Evolutionary conservation across 73 alveolate species (phyloP).

Genomic region (Paramecium sonneborni): DNA sequence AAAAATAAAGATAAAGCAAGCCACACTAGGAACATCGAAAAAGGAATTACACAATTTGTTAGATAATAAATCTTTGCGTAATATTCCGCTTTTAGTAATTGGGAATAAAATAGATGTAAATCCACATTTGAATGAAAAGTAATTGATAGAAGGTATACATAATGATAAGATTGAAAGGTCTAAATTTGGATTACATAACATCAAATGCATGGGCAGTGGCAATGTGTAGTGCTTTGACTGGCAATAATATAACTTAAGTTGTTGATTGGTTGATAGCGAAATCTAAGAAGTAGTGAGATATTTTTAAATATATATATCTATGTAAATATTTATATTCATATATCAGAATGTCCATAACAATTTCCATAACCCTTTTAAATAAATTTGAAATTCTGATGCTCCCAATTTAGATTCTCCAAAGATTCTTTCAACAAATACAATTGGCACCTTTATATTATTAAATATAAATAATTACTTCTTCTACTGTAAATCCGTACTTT

Average conservation of each 20-base stretch:
- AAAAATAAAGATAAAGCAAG: slow-evolving; percentile 59
- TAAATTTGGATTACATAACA: slow-evolving; percentile 88
- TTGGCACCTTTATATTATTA: slow-evolving; percentile 92
- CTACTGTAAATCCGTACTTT: slow-evolving; percentile 74
- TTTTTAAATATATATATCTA: background rate
- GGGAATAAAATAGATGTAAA: slow-evolving; percentile 88
- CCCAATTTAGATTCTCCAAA: slow-evolving; percentile 97
- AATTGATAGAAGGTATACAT: slow-evolving; percentile 70
- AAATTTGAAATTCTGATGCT: slow-evolving; percentile 91
- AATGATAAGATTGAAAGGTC: slow-evolving; percentile 57
- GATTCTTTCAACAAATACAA: slow-evolving; percentile 97
- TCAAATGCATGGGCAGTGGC: slow-evolving; percentile 87
- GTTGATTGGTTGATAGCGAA: slow-evolving; percentile 86
- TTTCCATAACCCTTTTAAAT: slow-evolving; percentile 92
- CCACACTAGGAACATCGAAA: slow-evolving; percentile 76
- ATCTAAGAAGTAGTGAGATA: slow-evolving; percentile 58
- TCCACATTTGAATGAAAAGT: slow-evolving; percentile 85
- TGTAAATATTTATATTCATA: background rate
- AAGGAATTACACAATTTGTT: slow-evolving; percentile 80
- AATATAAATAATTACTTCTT: slow-evolving; percentile 47
- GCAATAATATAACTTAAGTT: slow-evolving; percentile 83
- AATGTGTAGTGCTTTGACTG: slow-evolving; percentile 82
- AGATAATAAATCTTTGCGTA: slow-evolving; percentile 78
- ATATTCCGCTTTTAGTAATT: slow-evolving; percentile 83
- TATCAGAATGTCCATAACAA: slow-evolving; percentile 84